Evolutionary conservation across 2,329 filamentous ascomycete species (phyloP).

Genomic region (Aspergillus novofumigatus): DNA sequence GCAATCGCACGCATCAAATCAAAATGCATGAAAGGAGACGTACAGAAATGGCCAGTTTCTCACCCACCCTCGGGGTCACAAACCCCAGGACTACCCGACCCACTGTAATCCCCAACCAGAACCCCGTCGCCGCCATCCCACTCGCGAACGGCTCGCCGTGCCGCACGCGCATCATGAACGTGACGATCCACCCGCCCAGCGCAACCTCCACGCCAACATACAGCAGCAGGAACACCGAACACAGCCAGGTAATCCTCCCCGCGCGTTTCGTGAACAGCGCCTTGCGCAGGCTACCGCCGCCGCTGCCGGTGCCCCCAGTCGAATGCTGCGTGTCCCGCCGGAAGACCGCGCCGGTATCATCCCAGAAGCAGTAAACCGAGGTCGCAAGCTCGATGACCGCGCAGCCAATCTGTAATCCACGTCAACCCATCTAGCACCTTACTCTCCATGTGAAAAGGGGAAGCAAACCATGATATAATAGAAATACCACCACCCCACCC

Average conservation of each 20-base stretch:
- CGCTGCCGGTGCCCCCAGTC: neutral
- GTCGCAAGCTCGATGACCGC: neutral
- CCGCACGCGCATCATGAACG: constrained; percentile 79
- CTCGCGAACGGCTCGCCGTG: constrained; percentile 65
- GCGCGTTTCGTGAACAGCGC: neutral
- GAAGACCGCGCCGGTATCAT: neutral
- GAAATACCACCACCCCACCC: constrained; percentile 65
- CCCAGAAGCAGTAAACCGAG: neutral
- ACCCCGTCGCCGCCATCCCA: constrained; percentile 72
- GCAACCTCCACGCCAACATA: constrained; percentile 73
- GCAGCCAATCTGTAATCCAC: too few species aligned
- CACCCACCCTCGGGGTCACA: constrained; percentile 63
- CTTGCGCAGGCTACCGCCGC: neutral
- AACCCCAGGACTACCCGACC: constrained; percentile 72
- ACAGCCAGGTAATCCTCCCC: neutral
- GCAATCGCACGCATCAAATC: too few species aligned
- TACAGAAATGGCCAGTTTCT: constrained; percentile 59
- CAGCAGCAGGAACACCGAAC: constrained; percentile 28
- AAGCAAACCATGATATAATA: constrained; percentile 74
- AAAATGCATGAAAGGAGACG: neutral
- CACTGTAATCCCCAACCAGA: constrained; percentile 78
- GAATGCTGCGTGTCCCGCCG: neutral
- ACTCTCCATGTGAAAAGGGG: too few species aligned
- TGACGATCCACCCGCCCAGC: constrained; percentile 75
- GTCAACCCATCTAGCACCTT: too few species aligned